Evolutionary conservation across 1,284 basidiomycete species (phyloP).

Genomic region (Trametes pubescens): DNA sequence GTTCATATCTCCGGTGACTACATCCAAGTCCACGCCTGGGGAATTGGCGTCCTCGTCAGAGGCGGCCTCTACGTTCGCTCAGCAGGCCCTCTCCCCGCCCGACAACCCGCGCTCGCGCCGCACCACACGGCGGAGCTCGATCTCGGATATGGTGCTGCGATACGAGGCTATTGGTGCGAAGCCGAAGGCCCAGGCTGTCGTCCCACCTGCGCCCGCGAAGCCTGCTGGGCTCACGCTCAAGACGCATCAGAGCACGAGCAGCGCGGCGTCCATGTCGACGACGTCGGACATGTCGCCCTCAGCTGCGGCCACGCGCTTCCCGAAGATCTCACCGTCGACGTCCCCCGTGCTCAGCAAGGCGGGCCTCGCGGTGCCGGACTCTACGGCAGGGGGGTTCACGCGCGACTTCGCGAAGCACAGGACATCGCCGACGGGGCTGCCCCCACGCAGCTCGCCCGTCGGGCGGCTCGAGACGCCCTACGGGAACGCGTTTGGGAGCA

Average conservation of each 20-base stretch:
- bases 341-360: slow-evolving; percentile 38
- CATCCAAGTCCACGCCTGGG: slow-evolving; percentile 28
- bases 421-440: slow-evolving; percentile 39
- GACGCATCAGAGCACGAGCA: slow-evolving; percentile 34
- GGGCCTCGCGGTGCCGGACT: slow-evolving; percentile 36
- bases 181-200: slow-evolving; percentile 24
- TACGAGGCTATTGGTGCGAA: slow-evolving; percentile 69
- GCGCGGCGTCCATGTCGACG: slow-evolving; percentile 22
- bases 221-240: slow-evolving; percentile 41
- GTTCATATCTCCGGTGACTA: slow-evolving; percentile 66
- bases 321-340: slow-evolving; percentile 41
- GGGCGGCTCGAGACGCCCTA: slow-evolving; percentile 32
- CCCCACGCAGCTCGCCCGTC: slow-evolving; percentile 37
- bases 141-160: slow-evolving; percentile 82
- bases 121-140: slow-evolving; percentile 69
- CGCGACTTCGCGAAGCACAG: slow-evolving; percentile 37
- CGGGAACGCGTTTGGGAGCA: slow-evolving; percentile 13
- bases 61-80: slow-evolving; percentile 52
- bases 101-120: slow-evolving; percentile 42
- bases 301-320: slow-evolving; percentile 43
- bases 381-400: slow-evolving; percentile 31
- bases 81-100: slow-evolving; percentile 38
- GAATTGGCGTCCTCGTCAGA: slow-evolving; percentile 46
- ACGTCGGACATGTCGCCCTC: slow-evolving; percentile 35
- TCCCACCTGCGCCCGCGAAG: slow-evolving; percentile 41